These are phyloP conservation scores for Ananas comosus DNA, from an alignment of 176 grass and related monocot species.

Conservation along the genomic window DNA sequence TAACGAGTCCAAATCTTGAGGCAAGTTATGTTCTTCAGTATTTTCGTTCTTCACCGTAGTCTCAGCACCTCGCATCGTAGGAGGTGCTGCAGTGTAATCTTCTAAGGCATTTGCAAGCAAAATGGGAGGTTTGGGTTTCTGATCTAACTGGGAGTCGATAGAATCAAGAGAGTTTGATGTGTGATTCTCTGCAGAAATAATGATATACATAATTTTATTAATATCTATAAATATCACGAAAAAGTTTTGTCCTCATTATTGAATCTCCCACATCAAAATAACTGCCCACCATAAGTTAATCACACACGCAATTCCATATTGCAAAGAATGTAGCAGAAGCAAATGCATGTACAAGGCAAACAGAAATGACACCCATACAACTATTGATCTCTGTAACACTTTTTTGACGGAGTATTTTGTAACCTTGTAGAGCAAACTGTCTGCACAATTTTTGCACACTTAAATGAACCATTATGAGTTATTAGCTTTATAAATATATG, in stretches of 20 bases:
- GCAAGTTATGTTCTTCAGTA: slow-evolving; percentile 1
- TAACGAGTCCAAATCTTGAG: background rate
- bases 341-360: background rate
- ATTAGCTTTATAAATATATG: background rate
- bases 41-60: slow-evolving; percentile 2
- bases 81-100: slow-evolving; percentile 4
- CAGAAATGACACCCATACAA: background rate
- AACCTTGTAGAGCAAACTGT: no score
- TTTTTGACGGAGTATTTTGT: no score
- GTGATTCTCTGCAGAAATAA: slow-evolving; percentile 23
- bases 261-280: background rate
- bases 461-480: background rate
- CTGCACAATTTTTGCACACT: background rate
- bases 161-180: slow-evolving; percentile 9
- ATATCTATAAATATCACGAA: background rate
- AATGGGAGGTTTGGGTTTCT: slow-evolving; percentile 13
- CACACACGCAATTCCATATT: background rate
- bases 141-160: slow-evolving; percentile 9
- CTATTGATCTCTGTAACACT: no score
- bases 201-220: slow-evolving; percentile 12
- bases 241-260: background rate
- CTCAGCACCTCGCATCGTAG: slow-evolving; percentile 7
- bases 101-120: background rate
- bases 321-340: background rate
- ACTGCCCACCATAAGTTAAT: background rate